Evolutionary conservation across 768 basidiomycete species (phyloP).

Genomic region (Paxillus rubicundulus): DNA sequence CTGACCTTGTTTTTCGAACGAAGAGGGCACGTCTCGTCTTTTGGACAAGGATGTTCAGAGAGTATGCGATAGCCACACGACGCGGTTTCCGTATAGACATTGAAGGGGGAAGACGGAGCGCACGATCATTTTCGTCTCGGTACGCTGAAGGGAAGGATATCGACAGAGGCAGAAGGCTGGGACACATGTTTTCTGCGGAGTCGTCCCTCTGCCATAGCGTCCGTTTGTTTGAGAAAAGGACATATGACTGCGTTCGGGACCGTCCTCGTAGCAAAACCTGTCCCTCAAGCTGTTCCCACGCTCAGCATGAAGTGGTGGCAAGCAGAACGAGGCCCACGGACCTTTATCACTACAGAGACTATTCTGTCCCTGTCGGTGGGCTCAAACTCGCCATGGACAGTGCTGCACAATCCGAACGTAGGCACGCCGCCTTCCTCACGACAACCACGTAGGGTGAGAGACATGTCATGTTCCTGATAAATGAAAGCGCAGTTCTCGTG

Average conservation of each 20-base stretch:
- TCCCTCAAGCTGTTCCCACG: constrained; percentile 22
- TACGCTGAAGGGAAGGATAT: constrained; percentile 30
- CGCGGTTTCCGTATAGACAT: constrained; percentile 25
- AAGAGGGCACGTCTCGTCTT: constrained; percentile 20
- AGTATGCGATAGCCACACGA: constrained; percentile 24
- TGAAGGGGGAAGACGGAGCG: constrained; percentile 30
- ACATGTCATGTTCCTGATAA: constrained; percentile 30
- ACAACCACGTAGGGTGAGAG: constrained; percentile 29
- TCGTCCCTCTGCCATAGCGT: constrained; percentile 21
- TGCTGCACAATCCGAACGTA: constrained; percentile 30
- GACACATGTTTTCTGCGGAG: constrained; percentile 17
- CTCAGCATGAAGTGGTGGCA: background rate
- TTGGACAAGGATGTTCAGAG: constrained; percentile 24
- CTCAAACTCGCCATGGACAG: constrained; percentile 29
- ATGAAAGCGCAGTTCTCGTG: constrained; percentile 27
- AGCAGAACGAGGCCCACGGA: constrained; percentile 6
- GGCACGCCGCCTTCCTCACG: constrained; percentile 30
- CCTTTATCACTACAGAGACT: constrained; percentile 27
- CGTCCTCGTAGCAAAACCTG: constrained; percentile 18
- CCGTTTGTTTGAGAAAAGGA: constrained; percentile 25
- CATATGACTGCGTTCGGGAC: constrained; percentile 5
- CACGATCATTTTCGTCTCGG: constrained; percentile 17
- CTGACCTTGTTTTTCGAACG: constrained; percentile 18
- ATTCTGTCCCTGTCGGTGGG: constrained; percentile 24
- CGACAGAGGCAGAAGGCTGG: constrained; percentile 29